Base-by-base conservation (phyloP, 2,329 filamentous ascomycete species). In the Pezicula radicicola region DNA sequence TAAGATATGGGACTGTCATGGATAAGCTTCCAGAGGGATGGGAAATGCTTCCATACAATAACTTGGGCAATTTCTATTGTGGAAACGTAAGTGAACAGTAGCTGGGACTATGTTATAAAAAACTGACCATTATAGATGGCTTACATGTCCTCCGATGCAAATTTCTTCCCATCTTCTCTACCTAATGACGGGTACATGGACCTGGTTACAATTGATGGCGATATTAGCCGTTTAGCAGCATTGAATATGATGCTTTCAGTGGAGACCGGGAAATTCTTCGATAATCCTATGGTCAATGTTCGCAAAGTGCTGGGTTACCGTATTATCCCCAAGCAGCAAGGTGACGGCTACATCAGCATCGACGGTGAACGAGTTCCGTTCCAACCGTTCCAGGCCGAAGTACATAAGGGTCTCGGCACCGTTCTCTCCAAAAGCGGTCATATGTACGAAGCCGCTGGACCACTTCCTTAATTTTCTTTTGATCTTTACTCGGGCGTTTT, bases 351-450 rank as follows among this genome's bases (percentile, higher is more conserved):
- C 68, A 95, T 99, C 67, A 95, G 91, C 67, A 91, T 99, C 58
- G 94, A 97, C 65, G 94, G 94, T 36, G 94, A 99, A 72, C 80
- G 81, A 49, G 78, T 96, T 3, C 88, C 91, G 0, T 97, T 96
- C 67, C 87, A 87, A 61, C 88, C 90, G 0, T 95, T 97, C 66
- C 94, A 99, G 73, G 90, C 86, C 2, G 94, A 99, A 71, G 79
- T 97, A 6, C 91, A 97, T 68, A 80, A 76, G 48, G 88, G 87
- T 0, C 75, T 99, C 21, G 94, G 90, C 1, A 90, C 88, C 4
- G 88, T 93, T n/a, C 74, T 97, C 57, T 90, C 89, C 46, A 90
- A 87, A 70, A 82, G 76, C 27, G 88, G 81, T 3, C 76, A 84
- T 54, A 71, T 79, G 50, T 96, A 91, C 67, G 91, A 96, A 63